Evolutionary conservation across 192 early-diverging fungal species (phyloP).

Genomic region (Funneliformis mosseae): DNA sequence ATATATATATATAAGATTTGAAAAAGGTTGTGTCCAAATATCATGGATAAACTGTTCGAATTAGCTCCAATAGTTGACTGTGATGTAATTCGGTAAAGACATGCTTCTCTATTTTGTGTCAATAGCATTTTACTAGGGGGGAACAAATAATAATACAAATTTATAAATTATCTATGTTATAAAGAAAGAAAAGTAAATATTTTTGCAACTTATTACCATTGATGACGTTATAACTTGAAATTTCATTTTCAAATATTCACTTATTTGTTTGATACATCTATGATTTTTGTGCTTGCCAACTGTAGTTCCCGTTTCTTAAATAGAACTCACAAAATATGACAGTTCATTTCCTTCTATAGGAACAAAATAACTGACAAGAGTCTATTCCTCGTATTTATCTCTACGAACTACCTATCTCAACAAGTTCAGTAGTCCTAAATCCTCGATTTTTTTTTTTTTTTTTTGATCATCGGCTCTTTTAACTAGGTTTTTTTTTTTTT

Average conservation of each 20-base stretch:
- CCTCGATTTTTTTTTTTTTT: constrained; percentile 99
- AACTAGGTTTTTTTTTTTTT: constrained; percentile 46
- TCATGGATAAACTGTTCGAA: constrained; percentile 68
- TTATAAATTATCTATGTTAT: background rate
- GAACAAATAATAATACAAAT: constrained; percentile 77
- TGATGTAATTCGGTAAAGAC: constrained; percentile 71
- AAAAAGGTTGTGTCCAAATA: constrained; percentile 83
- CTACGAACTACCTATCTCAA: constrained; percentile 97
- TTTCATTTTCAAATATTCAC: constrained; percentile 89
- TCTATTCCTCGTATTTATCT: constrained; percentile 99
- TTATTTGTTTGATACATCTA: constrained; percentile 72
- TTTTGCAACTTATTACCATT: constrained; percentile 29
- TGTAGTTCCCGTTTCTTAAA: constrained; percentile 54
- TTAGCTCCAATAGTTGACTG: constrained; percentile 31
- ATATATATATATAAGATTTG: constrained; percentile 62
- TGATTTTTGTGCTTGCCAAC: constrained; percentile 45
- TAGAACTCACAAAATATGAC: constrained; percentile 55
- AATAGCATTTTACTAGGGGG: constrained; percentile 88
- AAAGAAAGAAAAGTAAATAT: background rate
- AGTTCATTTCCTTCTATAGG: constrained; percentile 56
- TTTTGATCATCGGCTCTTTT: constrained; percentile 98
- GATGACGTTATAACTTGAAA: constrained; percentile 93
- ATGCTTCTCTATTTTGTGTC: constrained; percentile 98
- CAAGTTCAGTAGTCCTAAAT: constrained; percentile 93
- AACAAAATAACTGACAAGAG: constrained; percentile 93